Evolutionary conservation across 2,329 filamentous ascomycete species (phyloP), one percentile per base, ranked within the genome.

Genomic region (Dichotomopilus funicola): DNA sequence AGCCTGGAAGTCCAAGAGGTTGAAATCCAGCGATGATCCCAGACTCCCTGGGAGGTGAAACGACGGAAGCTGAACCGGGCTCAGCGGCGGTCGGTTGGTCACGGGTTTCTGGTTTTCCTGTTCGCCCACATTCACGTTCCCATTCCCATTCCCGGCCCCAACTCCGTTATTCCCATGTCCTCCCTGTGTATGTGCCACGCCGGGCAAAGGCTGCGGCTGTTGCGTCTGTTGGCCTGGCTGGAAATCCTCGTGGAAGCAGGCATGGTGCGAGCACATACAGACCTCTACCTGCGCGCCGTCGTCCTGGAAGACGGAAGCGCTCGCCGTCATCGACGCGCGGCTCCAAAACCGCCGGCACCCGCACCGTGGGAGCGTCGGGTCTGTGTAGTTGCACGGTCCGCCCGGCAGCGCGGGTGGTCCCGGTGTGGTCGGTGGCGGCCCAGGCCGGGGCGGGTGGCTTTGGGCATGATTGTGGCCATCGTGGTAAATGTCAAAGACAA

Each of bases 251-350:
- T 84, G 81, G 59, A 75, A 84, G 66, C 81, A 84, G 52, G 81
- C 81, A 67, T 84, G 81, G 62, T 84, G 81, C 51, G 77, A 78
- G 64, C 81, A 84, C 80, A 83, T 83, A 69, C 81, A 84, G 34
- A 71, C 63, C 63, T 81, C 74, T 52, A 76, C 75, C 41, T 67
- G 57, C 4, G 46, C 42, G 5, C 41, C 63, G 58, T 59, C 64
- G 38, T 67, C 66, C 53, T 67, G 61, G 43, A 69, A 65, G 47
- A 70, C 65, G 36, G 43, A 54, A 13, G 47, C 54, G 54, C 42
- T 57, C 50, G 58, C 19, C 19, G 19, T 27, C 19, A 27, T 49
- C 60, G 53, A 66, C 53, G 69, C 70, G 58, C 75, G 75, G 63
- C 75, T 75, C 79, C 80, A 84, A 69, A 83, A 84, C 51, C 80